Conservation (phyloP, 768 basidiomycete species). For the Mycena floridula region DNA sequence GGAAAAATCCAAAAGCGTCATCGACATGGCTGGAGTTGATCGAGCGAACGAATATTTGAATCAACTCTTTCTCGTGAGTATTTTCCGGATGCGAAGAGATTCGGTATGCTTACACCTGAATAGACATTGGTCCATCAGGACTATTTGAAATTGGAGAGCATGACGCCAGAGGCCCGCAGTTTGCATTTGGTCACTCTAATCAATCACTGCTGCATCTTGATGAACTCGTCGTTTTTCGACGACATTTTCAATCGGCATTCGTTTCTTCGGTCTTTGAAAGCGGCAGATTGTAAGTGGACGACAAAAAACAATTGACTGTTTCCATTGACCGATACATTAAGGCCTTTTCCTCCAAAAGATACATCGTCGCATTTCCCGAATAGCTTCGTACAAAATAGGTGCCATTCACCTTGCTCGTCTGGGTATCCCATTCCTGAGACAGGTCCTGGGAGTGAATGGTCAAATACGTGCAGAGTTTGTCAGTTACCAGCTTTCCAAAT, state of each 20-base stretch:
- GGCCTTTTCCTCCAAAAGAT: background rate
- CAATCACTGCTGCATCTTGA: slow-evolving; percentile 4
- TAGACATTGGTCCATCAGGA: no score
- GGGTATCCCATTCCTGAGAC: background rate
- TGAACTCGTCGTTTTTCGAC: slow-evolving; percentile 7
- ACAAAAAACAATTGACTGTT: no score
- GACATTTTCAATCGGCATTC: slow-evolving; percentile 4
- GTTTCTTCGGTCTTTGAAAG: slow-evolving; percentile 4
- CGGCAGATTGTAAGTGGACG: slow-evolving; percentile 5
- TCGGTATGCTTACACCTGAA: no score
- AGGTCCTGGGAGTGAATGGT: background rate
- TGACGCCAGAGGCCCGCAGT: no score
- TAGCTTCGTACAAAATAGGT: background rate
- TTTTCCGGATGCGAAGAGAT: no score
- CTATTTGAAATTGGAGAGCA: background rate
- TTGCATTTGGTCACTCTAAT: no score
- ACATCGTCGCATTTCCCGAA: background rate
- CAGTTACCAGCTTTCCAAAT: background rate
- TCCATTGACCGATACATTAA: background rate
- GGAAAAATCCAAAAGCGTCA: slow-evolving; percentile 4
- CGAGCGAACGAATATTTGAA: no score
- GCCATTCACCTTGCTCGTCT: background rate
- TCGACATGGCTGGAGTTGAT: slow-evolving; percentile 5
- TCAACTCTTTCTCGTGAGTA: no score
- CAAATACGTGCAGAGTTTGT: background rate